Evolutionary conservation across 345 rosid genomes (phyloP), one percentile per base, ranked within the genome.

Genomic region (Schrenkiella parvula): DNA sequence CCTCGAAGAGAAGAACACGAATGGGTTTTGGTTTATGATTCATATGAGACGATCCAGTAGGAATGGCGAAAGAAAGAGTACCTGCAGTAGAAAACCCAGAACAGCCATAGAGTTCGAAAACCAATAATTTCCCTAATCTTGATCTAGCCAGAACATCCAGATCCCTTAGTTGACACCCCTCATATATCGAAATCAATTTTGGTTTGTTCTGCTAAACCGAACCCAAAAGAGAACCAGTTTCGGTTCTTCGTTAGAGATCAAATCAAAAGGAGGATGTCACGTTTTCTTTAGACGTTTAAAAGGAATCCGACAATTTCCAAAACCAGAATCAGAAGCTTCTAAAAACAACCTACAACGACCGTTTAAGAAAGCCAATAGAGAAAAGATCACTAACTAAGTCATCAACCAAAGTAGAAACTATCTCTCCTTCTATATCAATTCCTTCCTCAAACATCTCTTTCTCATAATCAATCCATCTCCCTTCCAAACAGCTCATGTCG

Each of bases 401-500:
- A 71, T 87, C 85, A 65, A 91, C 69, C 82, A 95, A 79, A 67
- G 82, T 56, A 65, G 75, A 48, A 25, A 89, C 76, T 48, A 91
- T 82, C 51, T 85, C 81, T 60, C 50, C 77, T 71, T 85, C 93
- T 23, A 95, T 64, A 62, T 87, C 96, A 18, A 43, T 76, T 28
- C 88, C 97, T 18, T 91, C 77, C 2, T 28, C 78, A 58, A 81
- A 89, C 70, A 70, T 89, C 70, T 95, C 97, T 17, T 68, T 85
- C 75, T 89, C 88, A 54, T 82, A 91, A 56, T 85, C 89, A 43
- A 80, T 77, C 98, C 99, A 92, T 75, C 79, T 95, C 42, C 99
- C 99, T 63, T 84, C 74, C 1, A 79, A 88, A 62, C 76, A 75
- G 80, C 93, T 86, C 99, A 91, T 95, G 68, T 95, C 99, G 76